phyloP scores from a whole-genome alignment of 78 protist genomes.

The Polysphondylium violaceum region DNA sequence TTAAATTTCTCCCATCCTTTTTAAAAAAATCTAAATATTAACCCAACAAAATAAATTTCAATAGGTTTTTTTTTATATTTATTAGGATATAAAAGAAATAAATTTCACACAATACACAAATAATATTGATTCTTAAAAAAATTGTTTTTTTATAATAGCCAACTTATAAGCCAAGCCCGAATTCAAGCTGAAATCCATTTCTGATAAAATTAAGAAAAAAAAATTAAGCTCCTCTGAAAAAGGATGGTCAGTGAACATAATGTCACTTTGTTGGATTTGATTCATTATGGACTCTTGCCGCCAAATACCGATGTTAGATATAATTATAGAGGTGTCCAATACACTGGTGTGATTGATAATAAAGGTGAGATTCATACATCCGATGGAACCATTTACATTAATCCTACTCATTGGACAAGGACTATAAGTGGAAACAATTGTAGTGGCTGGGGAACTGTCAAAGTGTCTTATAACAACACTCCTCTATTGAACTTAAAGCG shows the following conservation, averaged over 20 bases:
- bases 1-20: too few species aligned
- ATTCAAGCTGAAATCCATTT: too few species aligned
- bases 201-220: not conserved
- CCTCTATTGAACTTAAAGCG: conserved; percentile 57
- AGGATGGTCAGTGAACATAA: conserved; percentile 74
- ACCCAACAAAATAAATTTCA: too few species aligned
- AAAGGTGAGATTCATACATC: conserved; percentile 69
- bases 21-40: too few species aligned
- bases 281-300: conserved; percentile 32
- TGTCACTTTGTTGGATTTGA: conserved; percentile 42
- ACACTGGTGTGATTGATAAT: conserved; percentile 2
- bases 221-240: not conserved
- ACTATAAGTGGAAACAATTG: conserved; percentile 62
- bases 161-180: too few species aligned
- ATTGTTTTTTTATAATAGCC: too few species aligned
- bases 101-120: too few species aligned
- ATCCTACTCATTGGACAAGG: conserved; percentile 73
- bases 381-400: conserved; percentile 33
- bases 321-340: conserved; percentile 56
- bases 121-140: too few species aligned
- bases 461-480: not conserved
- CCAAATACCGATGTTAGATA: conserved; percentile 53
- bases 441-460: conserved; percentile 75
- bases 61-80: too few species aligned
- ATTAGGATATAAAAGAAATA: too few species aligned